Conservation (phyloP, 768 basidiomycete genomes). For the Boletus subparvulus region DNA sequence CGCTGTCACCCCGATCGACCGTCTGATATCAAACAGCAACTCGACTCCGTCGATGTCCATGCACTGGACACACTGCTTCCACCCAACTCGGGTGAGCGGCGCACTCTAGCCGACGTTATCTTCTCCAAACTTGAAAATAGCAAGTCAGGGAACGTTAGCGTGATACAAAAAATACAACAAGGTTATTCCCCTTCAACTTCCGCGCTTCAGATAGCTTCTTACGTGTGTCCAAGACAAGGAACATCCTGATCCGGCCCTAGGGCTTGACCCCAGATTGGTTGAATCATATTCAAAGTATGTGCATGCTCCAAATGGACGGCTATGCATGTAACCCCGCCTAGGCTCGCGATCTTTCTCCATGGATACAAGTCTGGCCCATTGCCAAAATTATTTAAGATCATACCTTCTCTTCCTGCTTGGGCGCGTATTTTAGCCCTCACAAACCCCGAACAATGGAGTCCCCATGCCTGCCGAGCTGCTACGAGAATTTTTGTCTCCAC, state of each 20-base stretch:
- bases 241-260: conserved; percentile 77
- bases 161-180: conserved; percentile 61
- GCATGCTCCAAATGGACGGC: background rate
- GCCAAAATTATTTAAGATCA: conserved; percentile 97
- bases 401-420: conserved; percentile 95
- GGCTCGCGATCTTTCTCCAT: conserved; percentile 81
- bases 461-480: conserved; percentile 91
- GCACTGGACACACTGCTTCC: conserved; percentile 82
- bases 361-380: conserved; percentile 93
- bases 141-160: conserved; percentile 51
- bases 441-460: conserved; percentile 89
- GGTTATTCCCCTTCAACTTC: conserved; percentile 34
- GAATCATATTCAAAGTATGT: conserved; percentile 90
- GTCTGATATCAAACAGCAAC: conserved; percentile 52
- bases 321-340: conserved; percentile 32
- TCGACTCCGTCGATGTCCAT: conserved; percentile 87
- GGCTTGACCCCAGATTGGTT: conserved; percentile 88
- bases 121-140: conserved; percentile 84
- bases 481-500: conserved; percentile 95
- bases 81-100: conserved; percentile 68
- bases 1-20: conserved; percentile 2
- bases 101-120: conserved; percentile 95
- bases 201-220: background rate
- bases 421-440: conserved; percentile 93
- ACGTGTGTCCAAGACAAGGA: conserved; percentile 39